Base-by-base conservation (phyloP, 2,329 filamentous ascomycete genomes). In the Hypoxylon sp. region DNA sequence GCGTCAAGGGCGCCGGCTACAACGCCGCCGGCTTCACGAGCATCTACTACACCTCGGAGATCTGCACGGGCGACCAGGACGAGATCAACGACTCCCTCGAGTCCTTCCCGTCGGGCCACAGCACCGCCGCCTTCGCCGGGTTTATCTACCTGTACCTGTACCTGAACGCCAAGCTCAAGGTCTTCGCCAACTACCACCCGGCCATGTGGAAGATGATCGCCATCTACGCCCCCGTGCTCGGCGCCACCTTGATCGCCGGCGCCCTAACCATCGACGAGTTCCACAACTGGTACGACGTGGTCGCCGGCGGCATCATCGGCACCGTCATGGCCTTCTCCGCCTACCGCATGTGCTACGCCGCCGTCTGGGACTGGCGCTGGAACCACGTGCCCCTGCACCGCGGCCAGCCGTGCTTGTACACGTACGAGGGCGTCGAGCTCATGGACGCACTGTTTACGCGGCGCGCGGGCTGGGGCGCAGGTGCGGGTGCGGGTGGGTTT, bases 101-200 rank as follows among this genome's bases (percentile, higher is more conserved):
- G 72, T 89, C 87, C 0, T 89, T 93, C 76, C 91, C 91, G 0
- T 90, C 86, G 1, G 91, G 91, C 0, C 91, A 93, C 76, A 88
- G 88, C 4, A 91, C 90, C 0, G 90, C 90, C 0, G 89, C 89
- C 0, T 92, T 92, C 61, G 89, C 88, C 0, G 89, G 89, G 4
- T 90, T 91, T 69, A 82, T 91, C 20, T 93, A 86, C 73, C 78
- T 93, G 2, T 89, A 84, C 68, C 80, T 93, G 1, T 93, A 92
- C 78, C 84, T 93, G 46, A 93, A 93, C 75, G 90, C 89, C 49
- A 93, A 93, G 79, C 82, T 93, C 68, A 93, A 92, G 81, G 85
- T 92, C 58, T 92, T 88, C 70, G 80, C 85, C 66, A 89, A 91
- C 79, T 89, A 90, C 74, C 90, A 92, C 72, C 86, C 90, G 0